Base-by-base conservation (phyloP, 2,329 filamentous ascomycete species). In the Lasiodiplodia sp. region DNA sequence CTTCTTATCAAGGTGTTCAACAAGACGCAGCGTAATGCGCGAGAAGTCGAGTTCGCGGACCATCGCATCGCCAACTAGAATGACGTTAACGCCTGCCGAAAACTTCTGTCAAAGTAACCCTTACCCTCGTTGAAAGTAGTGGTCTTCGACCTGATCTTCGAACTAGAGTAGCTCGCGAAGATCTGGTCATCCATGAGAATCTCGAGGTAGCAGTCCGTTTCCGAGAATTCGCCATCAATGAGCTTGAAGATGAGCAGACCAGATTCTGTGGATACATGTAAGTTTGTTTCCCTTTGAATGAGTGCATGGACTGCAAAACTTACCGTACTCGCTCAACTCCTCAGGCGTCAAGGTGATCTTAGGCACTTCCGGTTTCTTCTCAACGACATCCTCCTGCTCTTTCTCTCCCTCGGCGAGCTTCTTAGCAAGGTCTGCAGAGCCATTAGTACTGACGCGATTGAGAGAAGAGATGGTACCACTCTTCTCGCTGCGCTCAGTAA, bases 41-140 rank as follows among this genome's bases (percentile, higher is more conserved):
- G 96, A 99, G 74, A 97, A 94, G 72, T 99, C 96, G n/a, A 99
- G 86, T 79, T 99, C 96, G 70, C 96, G 93, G 70, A 99, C 92
- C 81, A 99, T 94, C 66, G 94, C 96, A 80, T 99, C 96, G 60
- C 95, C 94, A 75, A 94, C 84, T 87, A 71, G 16, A 67, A 49
- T 6, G 3, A 16, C 12, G 11, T 18, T 18, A 68, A 34, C 31
- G 8, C 14, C 82, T 71, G 79, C 75, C 69, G 37, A 14, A 49
- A 47, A 62, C 14, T 65, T 21, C n/a, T n/a, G 66, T 10, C n/a
- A 4, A 14, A n/a, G 10, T 2, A 34, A 34, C 11, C 77, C 83
- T 71, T 78, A 84, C 87, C 94, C 81, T 99, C 96, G 73, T 96
- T 92, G 79, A 98, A 93, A 65, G 88, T 92, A 76, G 90, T 87